These are phyloP conservation scores for Mycena albidolilacea DNA, from an alignment of 768 basidiomycete genomes.

Conservation along the genomic window DNA sequence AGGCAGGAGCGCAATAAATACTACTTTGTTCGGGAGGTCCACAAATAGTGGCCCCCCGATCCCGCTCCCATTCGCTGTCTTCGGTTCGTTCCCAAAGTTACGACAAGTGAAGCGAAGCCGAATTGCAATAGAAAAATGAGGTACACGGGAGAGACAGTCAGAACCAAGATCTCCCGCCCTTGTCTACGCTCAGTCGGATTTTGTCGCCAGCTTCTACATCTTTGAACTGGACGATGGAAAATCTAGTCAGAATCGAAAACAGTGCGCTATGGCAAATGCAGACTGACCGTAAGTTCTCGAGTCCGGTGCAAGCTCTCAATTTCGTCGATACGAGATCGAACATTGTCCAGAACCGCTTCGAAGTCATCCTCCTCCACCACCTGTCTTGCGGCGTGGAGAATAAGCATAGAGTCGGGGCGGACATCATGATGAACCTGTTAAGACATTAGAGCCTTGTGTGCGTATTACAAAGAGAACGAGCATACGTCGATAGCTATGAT, in stretches of 20 bases:
- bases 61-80: conserved; percentile 19
- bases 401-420: conserved; percentile 84
- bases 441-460: conserved; percentile 21
- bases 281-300: conserved; percentile 76
- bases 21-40: conserved; percentile 34
- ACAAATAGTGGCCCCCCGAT: conserved; percentile 31
- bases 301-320: conserved; percentile 90
- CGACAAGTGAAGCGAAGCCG: not conserved
- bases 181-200: conserved; percentile 71
- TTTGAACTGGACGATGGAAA: conserved; percentile 59
- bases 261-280: not conserved
- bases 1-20: conserved; percentile 35
- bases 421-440: conserved; percentile 79
- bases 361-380: conserved; percentile 85
- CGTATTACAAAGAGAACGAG: conserved; percentile 2
- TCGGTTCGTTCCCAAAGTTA: not conserved
- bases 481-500: conserved; percentile 86
- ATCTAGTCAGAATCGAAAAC: conserved; percentile 31
- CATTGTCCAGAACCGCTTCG: conserved; percentile 80
- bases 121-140: not conserved
- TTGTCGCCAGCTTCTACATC: conserved; percentile 63
- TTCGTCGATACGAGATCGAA: conserved; percentile 84
- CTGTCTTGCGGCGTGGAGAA: conserved; percentile 79
- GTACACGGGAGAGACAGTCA: not conserved
- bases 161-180: conserved; percentile 56